phyloP scores from a whole-genome alignment of 495 filamentous ascomycete species.

The Choiromyces venosus region DNA sequence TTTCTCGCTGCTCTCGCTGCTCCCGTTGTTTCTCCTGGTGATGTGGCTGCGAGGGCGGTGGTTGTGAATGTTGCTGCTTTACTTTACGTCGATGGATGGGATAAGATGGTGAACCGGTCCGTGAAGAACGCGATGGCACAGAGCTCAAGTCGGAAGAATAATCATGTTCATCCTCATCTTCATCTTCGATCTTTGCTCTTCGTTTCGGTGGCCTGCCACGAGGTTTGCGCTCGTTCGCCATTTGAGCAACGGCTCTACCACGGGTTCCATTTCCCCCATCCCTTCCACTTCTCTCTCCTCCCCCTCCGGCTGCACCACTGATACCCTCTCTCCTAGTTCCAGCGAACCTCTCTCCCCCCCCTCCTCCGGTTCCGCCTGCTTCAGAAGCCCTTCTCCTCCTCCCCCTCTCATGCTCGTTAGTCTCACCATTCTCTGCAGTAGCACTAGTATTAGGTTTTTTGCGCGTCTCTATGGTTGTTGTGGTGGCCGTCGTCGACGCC shows the following conservation, averaged over 20 bases:
- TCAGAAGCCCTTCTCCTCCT: constrained; percentile 29
- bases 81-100: constrained; percentile 23
- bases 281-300: constrained; percentile 1
- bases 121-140: constrained; percentile 33
- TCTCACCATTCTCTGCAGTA: constrained; percentile 17
- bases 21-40: background rate
- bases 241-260: constrained; percentile 9
- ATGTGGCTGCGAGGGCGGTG: background rate
- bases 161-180: constrained; percentile 30
- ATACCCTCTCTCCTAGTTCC: background rate
- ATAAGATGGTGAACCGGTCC: constrained; percentile 30
- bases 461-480: background rate
- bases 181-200: constrained; percentile 17
- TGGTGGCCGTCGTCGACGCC: constrained; percentile 4
- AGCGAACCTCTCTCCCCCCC: constrained; percentile 1
- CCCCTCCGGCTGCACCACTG: background rate
- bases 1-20: background rate
- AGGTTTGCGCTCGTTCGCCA: constrained; percentile 27
- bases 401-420: constrained; percentile 26
- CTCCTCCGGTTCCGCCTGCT: constrained; percentile 7
- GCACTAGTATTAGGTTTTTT: constrained; percentile 5
- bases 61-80: background rate
- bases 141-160: constrained; percentile 42
- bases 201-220: constrained; percentile 17
- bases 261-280: constrained; percentile 6